Evolutionary conservation across 169 alveolate species (phyloP).

Genomic region (Plasmodium gaboni): DNA sequence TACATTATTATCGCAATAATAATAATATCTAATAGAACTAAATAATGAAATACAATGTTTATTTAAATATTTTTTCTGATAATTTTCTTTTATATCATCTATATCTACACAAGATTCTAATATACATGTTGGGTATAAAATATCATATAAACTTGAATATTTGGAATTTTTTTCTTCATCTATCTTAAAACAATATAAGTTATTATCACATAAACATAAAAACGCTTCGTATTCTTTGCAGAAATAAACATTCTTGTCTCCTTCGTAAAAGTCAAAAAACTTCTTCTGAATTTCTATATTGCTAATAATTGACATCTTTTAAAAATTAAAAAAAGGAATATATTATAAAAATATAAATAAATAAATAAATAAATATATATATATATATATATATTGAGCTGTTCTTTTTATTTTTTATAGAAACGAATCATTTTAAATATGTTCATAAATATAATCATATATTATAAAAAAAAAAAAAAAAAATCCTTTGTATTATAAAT

Average conservation of each 20-base stretch:
- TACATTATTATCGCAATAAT: slow-evolving; percentile 23
- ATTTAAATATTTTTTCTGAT: slow-evolving; percentile 56
- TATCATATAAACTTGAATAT: background rate
- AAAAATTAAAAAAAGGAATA: slow-evolving; percentile 18
- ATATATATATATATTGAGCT: slow-evolving; percentile 1
- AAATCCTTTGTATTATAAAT: background rate
- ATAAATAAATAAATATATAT: background rate
- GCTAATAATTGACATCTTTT: slow-evolving; percentile 33
- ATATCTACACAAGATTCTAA: slow-evolving; percentile 59
- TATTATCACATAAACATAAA: slow-evolving; percentile 50
- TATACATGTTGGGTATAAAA: slow-evolving; percentile 48
- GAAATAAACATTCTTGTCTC: slow-evolving; percentile 38
- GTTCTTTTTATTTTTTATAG: background rate
- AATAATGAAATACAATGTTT: slow-evolving; percentile 60
- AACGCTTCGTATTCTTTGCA: slow-evolving; percentile 36
- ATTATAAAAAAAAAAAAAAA: background rate
- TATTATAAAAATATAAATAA: background rate
- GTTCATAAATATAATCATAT: slow-evolving; percentile 1
- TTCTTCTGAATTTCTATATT: slow-evolving; percentile 53
- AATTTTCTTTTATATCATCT: slow-evolving; percentile 57
- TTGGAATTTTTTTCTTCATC: background rate
- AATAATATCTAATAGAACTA: slow-evolving; percentile 24
- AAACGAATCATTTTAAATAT: background rate
- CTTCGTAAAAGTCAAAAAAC: slow-evolving; percentile 68
- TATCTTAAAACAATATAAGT: slow-evolving; percentile 47